Base-by-base conservation (phyloP, 163 green algal genomes). In the Chlamydomonas reinhardtii region DNA sequence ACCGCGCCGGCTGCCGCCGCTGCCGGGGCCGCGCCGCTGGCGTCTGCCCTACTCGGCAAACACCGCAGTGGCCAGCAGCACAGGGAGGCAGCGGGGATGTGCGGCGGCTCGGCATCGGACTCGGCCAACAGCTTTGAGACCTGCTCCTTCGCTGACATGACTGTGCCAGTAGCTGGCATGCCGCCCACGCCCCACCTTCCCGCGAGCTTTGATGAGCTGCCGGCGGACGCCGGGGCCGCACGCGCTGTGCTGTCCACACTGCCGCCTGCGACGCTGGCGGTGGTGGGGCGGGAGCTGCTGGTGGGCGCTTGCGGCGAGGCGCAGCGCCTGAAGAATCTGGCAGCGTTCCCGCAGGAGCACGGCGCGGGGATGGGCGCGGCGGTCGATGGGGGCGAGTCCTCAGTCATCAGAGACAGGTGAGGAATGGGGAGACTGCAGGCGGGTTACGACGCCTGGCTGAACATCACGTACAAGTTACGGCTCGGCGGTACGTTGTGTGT, bases 151-250 rank as follows among this genome's bases (percentile, higher is more conserved):
- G 61, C 39, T 0, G 76, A 75, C 2, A 19, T 84, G 64, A 29
- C 27, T 22, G 66, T 85, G 31, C 78, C 78, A 5, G 61, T 68
- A 5, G 61, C 31, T n/a, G 78, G 78, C 35, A 43, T 85, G n/a
- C 78, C 78, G 19, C 78, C 78, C 25, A 52, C 56, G 31, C 66
- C 78, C 14, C 78, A 85, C 52, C 66, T 85, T 31, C 78, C 78
- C 20, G 48, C 48, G 1, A 31, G 43, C 4, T 52, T 85, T 19
- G 31, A 3, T 0, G 78, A 85, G 11, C 66, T 85, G 31, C 66
- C 78, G 2, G 31, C 20, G 0, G 32, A 70, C 3, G 11, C 66
- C 0, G 78, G 22, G 12, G 66, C 19, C 24, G 78, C 78, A 17
- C n/a, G 48, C 62, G 20, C 5, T 17, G 48, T 85, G 66, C 66